Base-by-base conservation (phyloP, 495 filamentous ascomycete genomes). In the Lasiosphaeria hispida region DNA sequence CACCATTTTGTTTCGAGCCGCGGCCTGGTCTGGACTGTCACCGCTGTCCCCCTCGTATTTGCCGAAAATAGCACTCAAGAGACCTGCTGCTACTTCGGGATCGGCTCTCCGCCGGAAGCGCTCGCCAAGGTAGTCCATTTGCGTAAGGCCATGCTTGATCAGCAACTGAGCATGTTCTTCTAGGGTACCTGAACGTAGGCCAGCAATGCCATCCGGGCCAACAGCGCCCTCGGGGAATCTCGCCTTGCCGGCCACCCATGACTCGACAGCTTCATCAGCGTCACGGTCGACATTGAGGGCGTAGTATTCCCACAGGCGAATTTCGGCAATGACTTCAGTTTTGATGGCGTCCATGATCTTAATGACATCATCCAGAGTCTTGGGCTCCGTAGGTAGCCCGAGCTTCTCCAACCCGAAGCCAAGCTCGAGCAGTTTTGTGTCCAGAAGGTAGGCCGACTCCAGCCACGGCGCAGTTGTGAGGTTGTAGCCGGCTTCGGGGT, bases 401-500 rank as follows among this genome's bases (percentile, higher is more conserved):
- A 90, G 73, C 17, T 76, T 71, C 36, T 79, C 75, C 7, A 99
- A 78, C 44, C 88, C 81, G 40, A 78, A 76, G 42, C 93, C 80
- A 62, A 90, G 94, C 53, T 90, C 78, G 34, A 97, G 73, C 50
- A 99, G 76, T 13, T 88, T 86, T 13, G 85, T 90, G 69, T 99
- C 95, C 15, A 99, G 77, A 44, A 92, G 86, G 37, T 95, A 83
- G 1, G 95, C 93, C 13, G 92, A 80, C 66, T 94, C 86, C 30
- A 99, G 78, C 89, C 91, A 96, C 0, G 95, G 95, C 3, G 95
- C 92, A 7, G 93, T 97, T 37, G 87, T 85, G 48, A 96, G 74
- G 69, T 94, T 99, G 75, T 97, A 99, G 2, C 95, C 95, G 50
- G 91, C 89, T 63, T 99, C 95, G 2, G 95, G 95, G 63, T 99